These are phyloP conservation scores for Skeletonema potamos DNA, from an alignment of 108 stramenopile genomes.

Conservation along the genomic window DNA sequence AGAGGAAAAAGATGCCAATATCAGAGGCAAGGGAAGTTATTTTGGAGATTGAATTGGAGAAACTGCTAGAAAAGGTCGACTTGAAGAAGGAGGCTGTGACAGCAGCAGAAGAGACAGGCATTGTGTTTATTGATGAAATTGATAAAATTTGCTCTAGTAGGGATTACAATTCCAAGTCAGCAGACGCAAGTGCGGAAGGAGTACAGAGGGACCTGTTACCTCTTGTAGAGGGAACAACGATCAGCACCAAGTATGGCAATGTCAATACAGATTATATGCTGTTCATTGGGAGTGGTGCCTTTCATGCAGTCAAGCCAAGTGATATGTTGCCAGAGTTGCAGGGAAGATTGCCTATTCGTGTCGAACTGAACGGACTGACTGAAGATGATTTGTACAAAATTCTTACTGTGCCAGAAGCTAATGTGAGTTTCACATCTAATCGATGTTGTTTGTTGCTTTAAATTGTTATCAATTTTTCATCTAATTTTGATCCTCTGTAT, in stretches of 20 bases:
- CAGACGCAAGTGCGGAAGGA: slow-evolving; percentile 98
- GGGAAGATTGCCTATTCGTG: slow-evolving; percentile 98
- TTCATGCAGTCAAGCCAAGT: slow-evolving; percentile 94
- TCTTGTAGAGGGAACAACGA: slow-evolving; percentile 96
- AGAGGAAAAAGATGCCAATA: slow-evolving; percentile 86
- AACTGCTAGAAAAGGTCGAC: slow-evolving; percentile 87
- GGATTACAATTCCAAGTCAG: slow-evolving; percentile 79
- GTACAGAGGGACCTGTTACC: slow-evolving; percentile 98
- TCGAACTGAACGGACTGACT: slow-evolving; percentile 95
- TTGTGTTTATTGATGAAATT: slow-evolving; percentile 99
- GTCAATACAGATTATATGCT: slow-evolving; percentile 98
- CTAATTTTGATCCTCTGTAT: not conserved
- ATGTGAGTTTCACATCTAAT: slow-evolving; percentile 66
- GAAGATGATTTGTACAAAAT: slow-evolving; percentile 99
- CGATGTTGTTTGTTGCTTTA: not conserved
- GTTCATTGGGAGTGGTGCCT: slow-evolving; percentile 95
- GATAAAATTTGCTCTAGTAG: slow-evolving; percentile 95
- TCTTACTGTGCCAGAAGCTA: slow-evolving; percentile 97
- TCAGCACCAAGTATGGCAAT: slow-evolving; percentile 97
- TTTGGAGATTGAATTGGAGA: slow-evolving; percentile 93
- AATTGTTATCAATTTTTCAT: not conserved
- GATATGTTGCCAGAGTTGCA: slow-evolving; percentile 98
- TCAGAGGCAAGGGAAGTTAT: slow-evolving; percentile 90
- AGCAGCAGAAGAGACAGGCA: slow-evolving; percentile 96
- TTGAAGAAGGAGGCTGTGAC: slow-evolving; percentile 92